A percentile compares a stretch with the other conserved stretches of the same genome.
phyloP scores from a whole-genome alignment of 2,329 filamentous ascomycete genomes.

The Fusarium poae region DNA sequence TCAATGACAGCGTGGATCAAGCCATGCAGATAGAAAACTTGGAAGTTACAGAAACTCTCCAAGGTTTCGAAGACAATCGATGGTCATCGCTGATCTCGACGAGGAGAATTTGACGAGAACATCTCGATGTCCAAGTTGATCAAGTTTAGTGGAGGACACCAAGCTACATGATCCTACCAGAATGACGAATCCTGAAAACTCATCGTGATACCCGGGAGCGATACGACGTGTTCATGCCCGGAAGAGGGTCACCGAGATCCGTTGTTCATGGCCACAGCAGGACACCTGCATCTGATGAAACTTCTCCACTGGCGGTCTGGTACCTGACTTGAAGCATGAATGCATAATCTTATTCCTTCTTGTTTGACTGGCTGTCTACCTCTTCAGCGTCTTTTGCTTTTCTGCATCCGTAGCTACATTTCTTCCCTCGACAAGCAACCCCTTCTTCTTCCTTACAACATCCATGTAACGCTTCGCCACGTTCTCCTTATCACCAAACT shows the following conservation, averaged over 20 bases:
- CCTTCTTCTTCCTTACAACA: conserved; percentile 86
- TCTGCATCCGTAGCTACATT: conserved; percentile 87
- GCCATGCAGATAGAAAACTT: conserved; percentile 20
- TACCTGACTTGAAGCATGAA: conserved; percentile 8
- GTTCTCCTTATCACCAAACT: conserved; percentile 93
- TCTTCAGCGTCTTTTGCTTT: conserved; percentile 83
- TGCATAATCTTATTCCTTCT: conserved; percentile 27
- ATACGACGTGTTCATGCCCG: neutral
- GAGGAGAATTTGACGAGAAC: neutral
- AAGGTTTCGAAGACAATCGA: neutral
- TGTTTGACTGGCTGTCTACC: conserved; percentile 54
- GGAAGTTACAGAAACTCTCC: conserved; percentile 12
- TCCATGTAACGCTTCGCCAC: conserved; percentile 98
- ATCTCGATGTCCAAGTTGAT: conserved; percentile 20
- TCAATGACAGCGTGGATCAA: conserved; percentile 26
- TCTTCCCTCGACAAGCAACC: conserved; percentile 83
- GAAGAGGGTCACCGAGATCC: conserved; percentile 2
- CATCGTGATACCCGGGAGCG: neutral
- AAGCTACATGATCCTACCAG: neutral
- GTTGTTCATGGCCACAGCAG: neutral
- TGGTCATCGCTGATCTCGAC: conserved; percentile 3
- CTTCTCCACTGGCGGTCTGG: neutral
- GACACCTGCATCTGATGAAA: conserved; percentile 4
- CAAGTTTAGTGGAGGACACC: neutral
- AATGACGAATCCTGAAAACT: neutral